Base-by-base conservation (phyloP, 805 yeast species). In the Schizosaccharomyces japonicus region DNA sequence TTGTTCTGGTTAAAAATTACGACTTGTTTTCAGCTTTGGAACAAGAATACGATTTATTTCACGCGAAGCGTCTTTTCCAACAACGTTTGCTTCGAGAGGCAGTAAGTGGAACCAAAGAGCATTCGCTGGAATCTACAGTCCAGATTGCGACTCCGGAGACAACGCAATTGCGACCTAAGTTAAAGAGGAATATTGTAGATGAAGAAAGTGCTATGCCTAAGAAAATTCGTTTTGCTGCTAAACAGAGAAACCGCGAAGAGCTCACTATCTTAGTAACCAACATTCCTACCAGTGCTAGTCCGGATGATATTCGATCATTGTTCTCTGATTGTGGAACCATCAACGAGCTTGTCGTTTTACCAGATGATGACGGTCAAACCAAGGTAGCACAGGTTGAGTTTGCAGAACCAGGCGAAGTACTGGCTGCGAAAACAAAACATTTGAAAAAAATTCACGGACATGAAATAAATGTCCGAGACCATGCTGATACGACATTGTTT, bases 301-400 rank as follows among this genome's bases (percentile, higher is more conserved):
- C 71, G 47, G 50, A 53, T 2, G 63, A 65, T 3, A 46, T 79
- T 1, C 48, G 52, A 2, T 53, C 55, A 1, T 67, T 71, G 47
- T 78, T 81, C 56, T 50, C 58, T 33, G 78, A 72, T 46, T 80
- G 85, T 60, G 92, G 90, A 1, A 55, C 51, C 0, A 66, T 76
- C 3, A 55, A 59, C 56, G 0, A 39, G 61, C 0, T 44, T 55
- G 15, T 44, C 47, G 1, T 48, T 44, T 47, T 46, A 13, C 19
- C 29, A 11, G 33, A 19, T 15, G 2, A 48, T 2, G 54, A 48
- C 1, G 50, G 49, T 1, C 50, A 60, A 2, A 55, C 63, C 33
- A 36, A 36, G n/a, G 4, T 36, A 23, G 83, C 82, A 0, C 63
- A 69, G n/a, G 55, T 81, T 1, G 92, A 80, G 53, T 75, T 79